Evolutionary conservation across 2,329 filamentous ascomycete species (phyloP).

Genomic region (Sporothrix sp.): DNA sequence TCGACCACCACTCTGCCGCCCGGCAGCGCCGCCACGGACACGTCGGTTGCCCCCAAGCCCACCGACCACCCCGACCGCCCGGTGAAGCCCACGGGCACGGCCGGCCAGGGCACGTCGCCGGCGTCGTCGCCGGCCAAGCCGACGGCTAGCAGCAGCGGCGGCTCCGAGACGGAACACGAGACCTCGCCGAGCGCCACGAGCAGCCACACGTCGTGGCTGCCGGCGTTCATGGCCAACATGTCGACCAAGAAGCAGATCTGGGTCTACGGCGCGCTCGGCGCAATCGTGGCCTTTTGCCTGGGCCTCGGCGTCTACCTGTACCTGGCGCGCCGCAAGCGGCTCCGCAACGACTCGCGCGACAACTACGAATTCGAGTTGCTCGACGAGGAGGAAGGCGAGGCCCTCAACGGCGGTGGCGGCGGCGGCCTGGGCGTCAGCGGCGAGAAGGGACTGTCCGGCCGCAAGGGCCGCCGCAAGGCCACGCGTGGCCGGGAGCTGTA

Average conservation of each 20-base stretch:
- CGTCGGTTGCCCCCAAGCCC: constrained; percentile 29
- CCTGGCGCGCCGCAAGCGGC: constrained; percentile 65
- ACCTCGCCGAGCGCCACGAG: constrained; percentile 25
- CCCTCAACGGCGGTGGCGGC: constrained; percentile 30
- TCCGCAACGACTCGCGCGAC: constrained; percentile 64
- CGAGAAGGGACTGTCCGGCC: constrained; percentile 29
- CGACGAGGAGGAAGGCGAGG: constrained; percentile 65
- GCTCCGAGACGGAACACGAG: constrained; percentile 26
- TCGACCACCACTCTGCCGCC: constrained; percentile 52
- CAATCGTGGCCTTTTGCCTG: constrained; percentile 76
- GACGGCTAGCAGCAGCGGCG: neutral
- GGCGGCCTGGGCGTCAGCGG: neutral
- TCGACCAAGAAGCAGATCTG: constrained; percentile 81
- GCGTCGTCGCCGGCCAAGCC: neutral
- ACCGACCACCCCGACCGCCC: constrained; percentile 58
- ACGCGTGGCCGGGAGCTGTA: constrained; percentile 80
- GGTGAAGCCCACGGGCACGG: constrained; percentile 31
- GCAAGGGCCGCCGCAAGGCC: constrained; percentile 34
- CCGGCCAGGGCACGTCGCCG: constrained; percentile 17
- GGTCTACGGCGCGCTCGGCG: constrained; percentile 80
- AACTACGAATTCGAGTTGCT: constrained; percentile 93
- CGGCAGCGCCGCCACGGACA: constrained; percentile 19
- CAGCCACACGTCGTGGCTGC: constrained; percentile 57
- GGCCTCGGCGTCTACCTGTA: constrained; percentile 75
- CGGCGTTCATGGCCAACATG: constrained; percentile 78